These are phyloP conservation scores for Botrytis galanthina DNA, from an alignment of 2,329 filamentous ascomycete genomes.

Conservation along the genomic window DNA sequence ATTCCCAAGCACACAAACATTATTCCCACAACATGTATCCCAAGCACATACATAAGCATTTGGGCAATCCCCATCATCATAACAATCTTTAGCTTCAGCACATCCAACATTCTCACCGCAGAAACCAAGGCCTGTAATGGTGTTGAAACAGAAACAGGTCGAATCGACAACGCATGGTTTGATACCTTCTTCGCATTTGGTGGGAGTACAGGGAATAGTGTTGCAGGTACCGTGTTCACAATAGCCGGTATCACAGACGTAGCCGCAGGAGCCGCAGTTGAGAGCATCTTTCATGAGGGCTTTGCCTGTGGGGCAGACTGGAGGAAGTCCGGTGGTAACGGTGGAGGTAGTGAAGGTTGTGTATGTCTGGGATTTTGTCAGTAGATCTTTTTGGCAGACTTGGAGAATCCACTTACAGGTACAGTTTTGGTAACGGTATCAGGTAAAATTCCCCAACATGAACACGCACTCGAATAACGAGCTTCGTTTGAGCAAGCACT, in stretches of 20 bases:
- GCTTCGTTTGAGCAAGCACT: constrained; percentile 14
- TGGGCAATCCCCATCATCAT: constrained; percentile 17
- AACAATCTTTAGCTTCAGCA: neutral
- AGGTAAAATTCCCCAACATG: constrained; percentile 20
- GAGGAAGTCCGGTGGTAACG: neutral
- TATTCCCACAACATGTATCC: constrained; percentile 18
- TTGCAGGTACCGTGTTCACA: constrained; percentile 20
- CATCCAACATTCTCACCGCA: constrained; percentile 12
- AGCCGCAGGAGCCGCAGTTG: constrained; percentile 18
- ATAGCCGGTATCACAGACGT: constrained; percentile 14
- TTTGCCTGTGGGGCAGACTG: constrained; percentile 8
- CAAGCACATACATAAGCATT: constrained; percentile 16
- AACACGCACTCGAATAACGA: constrained; percentile 21
- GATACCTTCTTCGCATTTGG: constrained; percentile 12
- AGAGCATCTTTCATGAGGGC: constrained; percentile 14
- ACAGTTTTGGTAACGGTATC: neutral
- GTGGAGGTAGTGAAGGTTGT: constrained; percentile 15
- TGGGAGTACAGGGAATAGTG: neutral
- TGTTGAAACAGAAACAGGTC: constrained; percentile 18
- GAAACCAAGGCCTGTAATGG: neutral
- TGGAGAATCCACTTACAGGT: neutral
- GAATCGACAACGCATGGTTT: constrained; percentile 12
- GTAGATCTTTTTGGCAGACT: neutral
- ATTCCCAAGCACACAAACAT: constrained; percentile 18
- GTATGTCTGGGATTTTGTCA: neutral